Conservation (phyloP, 768 basidiomycete species). For the Symmetrospora coprosmae region DNA sequence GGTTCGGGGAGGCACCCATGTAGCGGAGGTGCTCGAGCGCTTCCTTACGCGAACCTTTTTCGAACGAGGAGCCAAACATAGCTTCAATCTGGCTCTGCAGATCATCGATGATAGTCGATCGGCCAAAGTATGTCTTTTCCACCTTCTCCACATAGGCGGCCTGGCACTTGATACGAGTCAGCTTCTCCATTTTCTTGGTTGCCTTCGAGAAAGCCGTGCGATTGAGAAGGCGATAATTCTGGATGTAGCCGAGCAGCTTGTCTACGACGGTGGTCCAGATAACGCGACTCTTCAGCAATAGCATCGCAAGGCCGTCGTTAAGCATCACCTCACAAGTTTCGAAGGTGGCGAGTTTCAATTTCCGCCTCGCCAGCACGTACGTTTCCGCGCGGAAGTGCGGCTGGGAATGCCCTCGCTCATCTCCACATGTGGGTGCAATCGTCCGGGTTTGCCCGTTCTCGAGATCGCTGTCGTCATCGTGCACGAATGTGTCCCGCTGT, state of each 20-base stretch:
- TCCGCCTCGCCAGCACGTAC: slow-evolving; percentile 67
- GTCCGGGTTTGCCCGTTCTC: too few relatives aligned
- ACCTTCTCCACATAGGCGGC: slow-evolving; percentile 64
- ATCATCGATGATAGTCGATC: slow-evolving; percentile 47
- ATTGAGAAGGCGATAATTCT: slow-evolving; percentile 83
- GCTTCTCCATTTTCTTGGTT: slow-evolving; percentile 19
- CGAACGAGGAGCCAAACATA: slow-evolving; percentile 59
- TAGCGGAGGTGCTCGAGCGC: slow-evolving; percentile 56
- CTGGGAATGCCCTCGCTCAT: too few relatives aligned
- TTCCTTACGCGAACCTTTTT: slow-evolving; percentile 60
- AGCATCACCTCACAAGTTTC: too few relatives aligned
- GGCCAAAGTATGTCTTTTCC: slow-evolving; percentile 53
- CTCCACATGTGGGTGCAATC: too few relatives aligned
- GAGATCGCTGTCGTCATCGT: too few relatives aligned
- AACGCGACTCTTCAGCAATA: too few relatives aligned
- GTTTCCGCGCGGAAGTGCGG: too few relatives aligned
- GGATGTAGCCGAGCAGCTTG: slow-evolving; percentile 65
- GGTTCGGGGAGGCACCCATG: slow-evolving; percentile 30
- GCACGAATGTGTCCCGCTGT: too few relatives aligned
- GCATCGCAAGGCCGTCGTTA: too few relatives aligned
- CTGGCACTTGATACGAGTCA: slow-evolving; percentile 45
- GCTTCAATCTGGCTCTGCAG: slow-evolving; percentile 66
- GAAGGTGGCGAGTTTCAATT: slow-evolving; percentile 62
- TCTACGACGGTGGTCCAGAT: too few relatives aligned
- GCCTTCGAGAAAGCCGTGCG: slow-evolving; percentile 48